Percentiles rank a stretch among this genome's conserved stretches.
Conservation (phyloP, 768 basidiomycete genomes). For the Xerocomus potaroensis region DNA sequence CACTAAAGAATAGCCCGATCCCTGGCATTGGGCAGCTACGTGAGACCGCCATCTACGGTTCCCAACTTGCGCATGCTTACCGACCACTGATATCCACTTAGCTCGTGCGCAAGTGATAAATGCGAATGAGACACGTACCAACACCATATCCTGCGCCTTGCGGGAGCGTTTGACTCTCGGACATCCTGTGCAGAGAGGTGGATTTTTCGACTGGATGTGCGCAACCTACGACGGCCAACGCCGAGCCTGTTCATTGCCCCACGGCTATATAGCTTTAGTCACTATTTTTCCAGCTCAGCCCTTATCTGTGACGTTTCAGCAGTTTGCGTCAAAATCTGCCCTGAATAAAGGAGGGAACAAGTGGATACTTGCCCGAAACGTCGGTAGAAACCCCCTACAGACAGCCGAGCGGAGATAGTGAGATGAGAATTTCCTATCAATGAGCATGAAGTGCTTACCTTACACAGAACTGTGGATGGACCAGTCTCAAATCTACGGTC, state of each 20-base stretch:
- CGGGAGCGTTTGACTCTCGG: slow-evolving; percentile 46
- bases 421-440: too few species aligned
- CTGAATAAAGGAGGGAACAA: too few species aligned
- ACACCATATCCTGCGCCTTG: slow-evolving; percentile 87
- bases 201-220: not conserved
- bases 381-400: too few species aligned
- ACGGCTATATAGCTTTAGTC: slow-evolving; percentile 10
- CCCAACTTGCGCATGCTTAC: slow-evolving; percentile 28
- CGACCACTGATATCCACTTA: slow-evolving; percentile 41
- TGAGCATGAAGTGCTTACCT: too few species aligned
- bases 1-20: slow-evolving; percentile 85
- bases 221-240: not conserved
- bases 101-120: not conserved
- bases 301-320: slow-evolving; percentile 16
- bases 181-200: slow-evolving; percentile 17
- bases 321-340: too few species aligned
- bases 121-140: slow-evolving; percentile 40
- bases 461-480: too few species aligned
- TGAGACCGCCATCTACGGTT: not conserved
- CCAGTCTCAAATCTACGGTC: too few species aligned
- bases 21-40: slow-evolving; percentile 38
- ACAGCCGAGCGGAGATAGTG: too few species aligned
- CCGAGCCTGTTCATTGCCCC: not conserved
- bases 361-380: too few species aligned
- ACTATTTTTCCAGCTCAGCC: not conserved